These are phyloP conservation scores for Fusarium sp. DNA, from an alignment of 2,329 filamentous ascomycete genomes.

Conservation along the genomic window DNA sequence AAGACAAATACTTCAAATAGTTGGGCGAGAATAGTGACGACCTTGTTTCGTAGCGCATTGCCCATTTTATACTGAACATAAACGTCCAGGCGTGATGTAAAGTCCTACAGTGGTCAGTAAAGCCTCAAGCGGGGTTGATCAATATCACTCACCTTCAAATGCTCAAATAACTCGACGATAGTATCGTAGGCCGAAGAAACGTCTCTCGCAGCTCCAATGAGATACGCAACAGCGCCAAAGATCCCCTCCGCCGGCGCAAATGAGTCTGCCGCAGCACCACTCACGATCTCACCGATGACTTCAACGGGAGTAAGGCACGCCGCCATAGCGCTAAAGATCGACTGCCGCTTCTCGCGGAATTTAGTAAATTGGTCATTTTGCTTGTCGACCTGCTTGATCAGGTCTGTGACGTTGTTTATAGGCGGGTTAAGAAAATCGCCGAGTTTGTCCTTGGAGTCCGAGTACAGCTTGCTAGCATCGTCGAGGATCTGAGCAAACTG, in stretches of 20 bases:
- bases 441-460: conserved; percentile 46
- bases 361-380: conserved; percentile 52
- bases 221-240: conserved; percentile 57
- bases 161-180: conserved; percentile 58
- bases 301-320: conserved; percentile 54
- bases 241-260: conserved; percentile 57
- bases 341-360: conserved; percentile 53
- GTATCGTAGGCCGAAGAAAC: conserved; percentile 59
- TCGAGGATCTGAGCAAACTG: conserved; percentile 50
- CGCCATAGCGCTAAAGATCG: conserved; percentile 50
- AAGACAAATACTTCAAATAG: conserved; percentile 60
- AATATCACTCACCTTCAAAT: conserved; percentile 49
- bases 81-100: conserved; percentile 56
- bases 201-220: conserved; percentile 58
- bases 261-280: conserved; percentile 51
- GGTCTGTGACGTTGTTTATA: conserved; percentile 49
- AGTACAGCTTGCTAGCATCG: conserved; percentile 51
- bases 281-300: conserved; percentile 53
- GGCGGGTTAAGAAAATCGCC: conserved; percentile 50
- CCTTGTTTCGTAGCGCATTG: conserved; percentile 52
- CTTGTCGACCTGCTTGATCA: conserved; percentile 48
- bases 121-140: conserved; percentile 27
- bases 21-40: conserved; percentile 56
- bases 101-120: conserved; percentile 48
- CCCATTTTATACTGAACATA: conserved; percentile 56